These are phyloP conservation scores for Lepidium africanum DNA, from an alignment of 345 rosid genomes.

Conservation along the genomic window DNA sequence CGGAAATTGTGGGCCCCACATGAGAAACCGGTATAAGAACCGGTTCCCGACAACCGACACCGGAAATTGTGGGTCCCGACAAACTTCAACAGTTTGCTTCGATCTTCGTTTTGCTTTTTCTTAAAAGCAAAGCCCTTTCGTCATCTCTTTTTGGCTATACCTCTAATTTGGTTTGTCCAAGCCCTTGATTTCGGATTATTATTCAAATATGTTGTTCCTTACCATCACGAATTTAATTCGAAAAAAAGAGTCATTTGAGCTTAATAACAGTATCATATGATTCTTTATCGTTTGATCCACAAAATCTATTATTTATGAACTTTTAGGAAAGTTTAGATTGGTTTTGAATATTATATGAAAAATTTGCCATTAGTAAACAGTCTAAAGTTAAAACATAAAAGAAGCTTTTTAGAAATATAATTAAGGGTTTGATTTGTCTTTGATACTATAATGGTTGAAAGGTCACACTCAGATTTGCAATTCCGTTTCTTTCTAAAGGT, in stretches of 20 bases:
- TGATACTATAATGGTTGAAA: slow-evolving; percentile 37
- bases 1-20: not conserved
- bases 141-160: slow-evolving; percentile 19
- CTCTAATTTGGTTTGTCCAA: not conserved
- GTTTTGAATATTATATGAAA: not conserved
- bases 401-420: not conserved
- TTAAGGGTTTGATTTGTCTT: not conserved
- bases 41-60: slow-evolving; percentile 37
- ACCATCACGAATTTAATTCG: not conserved
- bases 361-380: slow-evolving; percentile 14
- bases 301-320: not conserved
- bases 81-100: slow-evolving; percentile 19
- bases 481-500: slow-evolving; percentile 50
- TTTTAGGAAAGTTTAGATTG: not conserved
- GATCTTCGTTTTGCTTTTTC: slow-evolving; percentile 24
- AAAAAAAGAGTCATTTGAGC: not conserved
- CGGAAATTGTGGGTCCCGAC: slow-evolving; percentile 29
- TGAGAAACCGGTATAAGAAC: not conserved
- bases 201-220: not conserved
- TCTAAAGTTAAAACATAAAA: not conserved
- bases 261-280: not conserved
- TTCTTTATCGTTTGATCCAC: not conserved
- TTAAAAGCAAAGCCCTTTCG: slow-evolving; percentile 43
- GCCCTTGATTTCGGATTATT: not conserved
- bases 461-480: slow-evolving; percentile 55